These are phyloP conservation scores for Aurinia saxatilis DNA, from an alignment of 345 rosid species.

Conservation along the genomic window DNA sequence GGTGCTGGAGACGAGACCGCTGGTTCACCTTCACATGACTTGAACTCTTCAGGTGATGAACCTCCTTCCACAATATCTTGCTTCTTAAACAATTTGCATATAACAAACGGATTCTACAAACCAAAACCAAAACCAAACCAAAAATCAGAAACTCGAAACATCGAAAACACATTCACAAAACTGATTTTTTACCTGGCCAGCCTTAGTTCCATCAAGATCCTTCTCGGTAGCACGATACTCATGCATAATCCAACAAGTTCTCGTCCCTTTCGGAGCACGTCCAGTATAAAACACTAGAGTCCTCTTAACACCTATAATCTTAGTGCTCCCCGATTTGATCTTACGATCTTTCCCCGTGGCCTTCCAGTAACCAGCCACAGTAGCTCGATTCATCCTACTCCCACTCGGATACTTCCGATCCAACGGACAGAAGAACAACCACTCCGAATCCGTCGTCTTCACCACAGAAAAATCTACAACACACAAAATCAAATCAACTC, in stretches of 20 bases:
- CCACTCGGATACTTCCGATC: slow-evolving; percentile 92
- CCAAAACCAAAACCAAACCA: slow-evolving; percentile 2
- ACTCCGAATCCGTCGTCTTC: slow-evolving; percentile 52
- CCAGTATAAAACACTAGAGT: slow-evolving; percentile 78
- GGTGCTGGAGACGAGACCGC: slow-evolving; percentile 37
- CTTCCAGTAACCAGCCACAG: slow-evolving; percentile 85
- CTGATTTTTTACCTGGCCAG: slow-evolving; percentile 60
- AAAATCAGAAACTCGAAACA: neutral
- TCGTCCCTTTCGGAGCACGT: slow-evolving; percentile 66
- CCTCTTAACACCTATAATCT: slow-evolving; percentile 82
- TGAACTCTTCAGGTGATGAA: slow-evolving; percentile 22
- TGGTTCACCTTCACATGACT: slow-evolving; percentile 35
- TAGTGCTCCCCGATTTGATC: slow-evolving; percentile 39
- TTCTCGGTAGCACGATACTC: slow-evolving; percentile 70
- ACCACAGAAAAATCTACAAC: slow-evolving; percentile 55
- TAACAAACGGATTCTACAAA: slow-evolving; percentile 53
- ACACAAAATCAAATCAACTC: neutral
- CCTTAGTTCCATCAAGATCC: slow-evolving; percentile 70
- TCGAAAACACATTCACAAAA: neutral
- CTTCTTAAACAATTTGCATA: slow-evolving; percentile 63
- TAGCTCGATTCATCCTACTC: slow-evolving; percentile 71
- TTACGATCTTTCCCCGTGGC: slow-evolving; percentile 86
- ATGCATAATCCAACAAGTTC: slow-evolving; percentile 89
- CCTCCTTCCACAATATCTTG: slow-evolving; percentile 32
- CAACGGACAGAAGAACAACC: slow-evolving; percentile 94